Conservation (phyloP, 805 yeast species). For the Suhomyces emberorum region DNA sequence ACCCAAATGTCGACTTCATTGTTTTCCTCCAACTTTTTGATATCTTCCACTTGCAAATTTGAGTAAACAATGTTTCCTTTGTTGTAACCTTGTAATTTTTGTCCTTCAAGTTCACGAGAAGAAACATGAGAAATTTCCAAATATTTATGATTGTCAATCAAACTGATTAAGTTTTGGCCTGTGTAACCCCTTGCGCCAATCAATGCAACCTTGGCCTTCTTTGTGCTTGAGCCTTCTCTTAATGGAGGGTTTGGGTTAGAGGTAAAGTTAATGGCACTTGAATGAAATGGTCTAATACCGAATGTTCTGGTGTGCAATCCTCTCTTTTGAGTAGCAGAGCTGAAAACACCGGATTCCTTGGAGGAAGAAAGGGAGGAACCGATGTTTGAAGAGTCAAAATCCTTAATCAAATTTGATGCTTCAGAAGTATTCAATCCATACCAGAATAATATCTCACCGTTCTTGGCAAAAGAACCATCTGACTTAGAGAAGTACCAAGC, state of each 20-base stretch:
- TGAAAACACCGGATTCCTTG: slow-evolving; percentile 46
- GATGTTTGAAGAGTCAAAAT: slow-evolving; percentile 36
- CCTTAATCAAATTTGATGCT: slow-evolving; percentile 60
- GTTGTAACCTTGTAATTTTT: slow-evolving; percentile 81
- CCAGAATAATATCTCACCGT: slow-evolving; percentile 93
- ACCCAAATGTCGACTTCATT: slow-evolving; percentile 94
- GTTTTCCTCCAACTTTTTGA: slow-evolving; percentile 68
- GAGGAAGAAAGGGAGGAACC: slow-evolving; percentile 36
- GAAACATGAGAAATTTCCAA: slow-evolving; percentile 91
- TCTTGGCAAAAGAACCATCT: slow-evolving; percentile 88
- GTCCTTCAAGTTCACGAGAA: slow-evolving; percentile 90
- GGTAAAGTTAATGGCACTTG: slow-evolving; percentile 22
- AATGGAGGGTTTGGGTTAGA: slow-evolving; percentile 73
- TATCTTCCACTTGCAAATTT: slow-evolving; percentile 84
- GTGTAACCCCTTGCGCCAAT: slow-evolving; percentile 99
- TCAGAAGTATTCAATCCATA: slow-evolving; percentile 74
- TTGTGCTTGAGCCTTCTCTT: slow-evolving; percentile 57
- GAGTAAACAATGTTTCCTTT: slow-evolving; percentile 78
- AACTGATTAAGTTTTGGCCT: slow-evolving; percentile 85
- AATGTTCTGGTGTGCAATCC: slow-evolving; percentile 42
- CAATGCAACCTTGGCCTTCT: slow-evolving; percentile 75
- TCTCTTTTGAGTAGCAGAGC: slow-evolving; percentile 48
- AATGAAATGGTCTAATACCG: slow-evolving; percentile 5
- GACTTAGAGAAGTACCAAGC: slow-evolving; percentile 91
- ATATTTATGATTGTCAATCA: slow-evolving; percentile 84